phyloP scores from a whole-genome alignment of 306 rosid species.

The Prunus campanulata region DNA sequence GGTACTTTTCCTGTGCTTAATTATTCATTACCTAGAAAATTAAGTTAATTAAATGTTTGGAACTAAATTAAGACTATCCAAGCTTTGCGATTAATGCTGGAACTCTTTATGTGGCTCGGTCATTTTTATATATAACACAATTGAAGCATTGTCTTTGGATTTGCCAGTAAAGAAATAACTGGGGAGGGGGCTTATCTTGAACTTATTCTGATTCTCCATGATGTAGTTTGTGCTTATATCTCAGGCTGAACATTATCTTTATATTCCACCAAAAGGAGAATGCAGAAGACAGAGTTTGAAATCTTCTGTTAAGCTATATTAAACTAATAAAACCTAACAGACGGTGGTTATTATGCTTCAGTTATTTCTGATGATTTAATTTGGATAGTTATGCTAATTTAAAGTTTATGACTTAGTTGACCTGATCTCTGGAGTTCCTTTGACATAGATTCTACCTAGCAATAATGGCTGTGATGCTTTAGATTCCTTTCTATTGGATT shows the following conservation, averaged over 20 bases:
- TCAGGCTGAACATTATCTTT: neutral
- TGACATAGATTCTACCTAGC: neutral
- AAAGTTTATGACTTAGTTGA: neutral
- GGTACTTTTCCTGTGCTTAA: too few species aligned
- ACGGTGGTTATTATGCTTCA: neutral
- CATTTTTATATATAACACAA: neutral
- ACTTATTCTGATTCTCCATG: neutral
- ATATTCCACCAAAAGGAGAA: neutral
- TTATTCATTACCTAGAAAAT: too few species aligned
- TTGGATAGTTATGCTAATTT: neutral
- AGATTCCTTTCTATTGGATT: neutral
- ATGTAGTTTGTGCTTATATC: neutral
- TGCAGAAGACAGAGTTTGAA: neutral
- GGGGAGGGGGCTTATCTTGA: neutral
- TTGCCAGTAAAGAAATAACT: neutral
- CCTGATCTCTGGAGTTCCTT: neutral
- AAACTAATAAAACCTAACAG: neutral
- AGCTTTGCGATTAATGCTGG: neutral
- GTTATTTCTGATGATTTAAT: neutral
- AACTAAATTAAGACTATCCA: neutral
- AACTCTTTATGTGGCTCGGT: neutral
- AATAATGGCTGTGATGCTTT: neutral
- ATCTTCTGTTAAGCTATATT: neutral
- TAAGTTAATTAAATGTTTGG: too few species aligned
- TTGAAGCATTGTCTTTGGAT: neutral